Conservation (phyloP, 1,284 basidiomycete species). For the Sporisorium sorghi region DNA sequence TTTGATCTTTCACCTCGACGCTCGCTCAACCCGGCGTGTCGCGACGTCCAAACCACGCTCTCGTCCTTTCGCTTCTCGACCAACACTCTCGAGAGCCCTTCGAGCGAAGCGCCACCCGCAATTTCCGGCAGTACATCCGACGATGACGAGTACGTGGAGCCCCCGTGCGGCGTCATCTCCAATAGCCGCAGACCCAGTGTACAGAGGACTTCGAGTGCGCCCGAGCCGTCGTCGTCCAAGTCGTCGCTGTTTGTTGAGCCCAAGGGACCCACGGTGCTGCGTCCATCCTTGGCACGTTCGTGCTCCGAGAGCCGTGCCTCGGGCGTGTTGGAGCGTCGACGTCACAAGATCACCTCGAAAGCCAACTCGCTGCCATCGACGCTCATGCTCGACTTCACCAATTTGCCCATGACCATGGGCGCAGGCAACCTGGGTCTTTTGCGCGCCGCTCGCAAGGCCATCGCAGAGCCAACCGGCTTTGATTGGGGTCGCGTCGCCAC, state of each 20-base stretch:
- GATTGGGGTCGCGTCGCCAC: slow-evolving; percentile 39
- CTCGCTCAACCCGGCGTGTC: slow-evolving; percentile 25
- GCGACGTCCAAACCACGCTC: slow-evolving; percentile 33
- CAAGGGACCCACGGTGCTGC: slow-evolving; percentile 8
- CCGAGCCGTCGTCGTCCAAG: slow-evolving; percentile 32
- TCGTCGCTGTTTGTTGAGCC: slow-evolving; percentile 31
- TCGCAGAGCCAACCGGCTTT: slow-evolving; percentile 39
- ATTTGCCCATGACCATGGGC: slow-evolving; percentile 40
- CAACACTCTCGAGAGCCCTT: slow-evolving; percentile 19
- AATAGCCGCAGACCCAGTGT: slow-evolving; percentile 44
- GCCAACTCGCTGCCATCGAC: slow-evolving; percentile 19
- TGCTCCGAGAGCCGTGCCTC: slow-evolving; percentile 46
- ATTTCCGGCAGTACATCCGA: slow-evolving; percentile 3
- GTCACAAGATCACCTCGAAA: slow-evolving; percentile 21
- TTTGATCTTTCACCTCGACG: slow-evolving; percentile 23
- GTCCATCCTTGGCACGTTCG: slow-evolving; percentile 34
- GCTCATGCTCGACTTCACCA: slow-evolving; percentile 43
- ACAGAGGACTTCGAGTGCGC: slow-evolving; percentile 41
- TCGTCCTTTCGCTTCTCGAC: slow-evolving; percentile 42
- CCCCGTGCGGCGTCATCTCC: slow-evolving; percentile 15
- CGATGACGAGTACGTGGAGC: slow-evolving; percentile 35
- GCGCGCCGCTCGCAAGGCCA: slow-evolving; percentile 44
- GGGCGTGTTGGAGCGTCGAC: slow-evolving; percentile 43
- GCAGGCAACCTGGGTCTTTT: slow-evolving; percentile 41
- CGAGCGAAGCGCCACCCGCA: not conserved